Evolutionary conservation across 2,329 filamentous ascomycete species (phyloP).

Genomic region (Paraphaeosphaeria sporulosa): DNA sequence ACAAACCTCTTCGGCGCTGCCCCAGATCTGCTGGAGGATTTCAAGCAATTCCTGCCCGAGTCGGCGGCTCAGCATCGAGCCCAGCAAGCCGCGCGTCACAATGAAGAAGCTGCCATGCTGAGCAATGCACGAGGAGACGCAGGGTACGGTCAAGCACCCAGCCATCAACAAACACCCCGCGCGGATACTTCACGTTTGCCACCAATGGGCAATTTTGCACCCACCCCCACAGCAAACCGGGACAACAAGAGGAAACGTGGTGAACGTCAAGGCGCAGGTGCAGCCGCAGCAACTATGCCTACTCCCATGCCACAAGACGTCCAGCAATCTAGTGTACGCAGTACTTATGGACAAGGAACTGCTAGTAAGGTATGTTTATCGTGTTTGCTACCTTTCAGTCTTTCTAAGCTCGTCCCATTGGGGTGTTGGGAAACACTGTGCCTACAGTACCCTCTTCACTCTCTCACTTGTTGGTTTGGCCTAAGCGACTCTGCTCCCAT

Average conservation of each 20-base stretch:
- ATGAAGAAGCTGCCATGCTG: conserved; percentile 73
- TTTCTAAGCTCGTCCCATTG: background rate
- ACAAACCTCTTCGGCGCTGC: conserved; percentile 92
- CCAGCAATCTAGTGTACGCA: conserved; percentile 42
- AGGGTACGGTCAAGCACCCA: conserved; percentile 52
- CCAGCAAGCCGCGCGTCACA: conserved; percentile 68
- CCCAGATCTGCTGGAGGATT: conserved; percentile 94
- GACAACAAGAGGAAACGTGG: conserved; percentile 86
- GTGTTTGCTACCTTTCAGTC: background rate
- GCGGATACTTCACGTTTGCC: conserved; percentile 68
- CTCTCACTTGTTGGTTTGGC: background rate
- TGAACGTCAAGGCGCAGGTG: conserved; percentile 62
- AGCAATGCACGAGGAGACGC: conserved; percentile 68
- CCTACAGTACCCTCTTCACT: background rate
- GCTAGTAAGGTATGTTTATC: conserved; percentile 40
- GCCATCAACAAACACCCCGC: conserved; percentile 57
- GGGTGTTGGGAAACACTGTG: background rate
- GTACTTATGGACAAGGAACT: conserved; percentile 37
- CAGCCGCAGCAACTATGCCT: conserved; percentile 49
- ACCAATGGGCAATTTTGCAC: conserved; percentile 93
- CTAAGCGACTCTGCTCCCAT: background rate
- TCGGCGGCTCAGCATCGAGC: conserved; percentile 69
- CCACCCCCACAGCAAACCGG: conserved; percentile 81
- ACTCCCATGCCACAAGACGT: conserved; percentile 42
- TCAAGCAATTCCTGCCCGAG: conserved; percentile 97